A percentile compares a stretch with the other conserved stretches of the same genome.
phyloP scores from a whole-genome alignment of 495 filamentous ascomycete genomes.

The Neurospora sp. region DNA sequence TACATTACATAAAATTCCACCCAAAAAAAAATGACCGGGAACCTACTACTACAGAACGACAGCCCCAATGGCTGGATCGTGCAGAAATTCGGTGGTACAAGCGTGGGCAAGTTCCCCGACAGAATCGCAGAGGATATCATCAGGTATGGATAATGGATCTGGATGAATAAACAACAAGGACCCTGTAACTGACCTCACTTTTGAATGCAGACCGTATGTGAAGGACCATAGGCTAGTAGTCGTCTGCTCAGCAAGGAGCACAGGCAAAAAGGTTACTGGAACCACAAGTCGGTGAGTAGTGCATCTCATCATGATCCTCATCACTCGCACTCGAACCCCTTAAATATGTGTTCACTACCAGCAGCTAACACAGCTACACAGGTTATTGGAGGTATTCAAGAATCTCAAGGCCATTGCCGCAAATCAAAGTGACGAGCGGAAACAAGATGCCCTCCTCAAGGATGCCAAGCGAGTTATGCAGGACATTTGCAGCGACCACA shows the following conservation, averaged over 20 bases:
- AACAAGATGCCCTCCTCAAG: slow-evolving; percentile 56
- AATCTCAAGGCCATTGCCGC: slow-evolving; percentile 61
- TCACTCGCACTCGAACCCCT: slow-evolving; percentile 5
- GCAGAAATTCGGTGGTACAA: slow-evolving; percentile 79
- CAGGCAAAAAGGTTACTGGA: slow-evolving; percentile 78
- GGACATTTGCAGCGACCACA: slow-evolving; percentile 65
- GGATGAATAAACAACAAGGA: background rate
- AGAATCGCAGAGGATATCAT: slow-evolving; percentile 29
- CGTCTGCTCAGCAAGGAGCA: slow-evolving; percentile 88
- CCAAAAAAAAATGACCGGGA: slow-evolving; percentile 10
- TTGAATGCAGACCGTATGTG: slow-evolving; percentile 49
- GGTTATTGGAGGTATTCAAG: slow-evolving; percentile 46
- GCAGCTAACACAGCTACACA: slow-evolving; percentile 9
- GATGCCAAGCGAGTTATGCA: slow-evolving; percentile 62
- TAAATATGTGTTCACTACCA: background rate
- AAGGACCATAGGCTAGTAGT: slow-evolving; percentile 63
- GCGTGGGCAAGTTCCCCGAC: slow-evolving; percentile 38
- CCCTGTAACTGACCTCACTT: background rate
- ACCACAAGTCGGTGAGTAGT: slow-evolving; percentile 84
- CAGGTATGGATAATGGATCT: slow-evolving; percentile 14
- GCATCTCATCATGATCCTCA: slow-evolving; percentile 2
- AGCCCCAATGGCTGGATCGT: slow-evolving; percentile 54
- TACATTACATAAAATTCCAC: slow-evolving; percentile 1
- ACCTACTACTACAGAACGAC: slow-evolving; percentile 23
- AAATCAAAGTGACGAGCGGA: slow-evolving; percentile 49